phyloP scores from a whole-genome alignment of 495 filamentous ascomycete species.

The Neurospora sp. region DNA sequence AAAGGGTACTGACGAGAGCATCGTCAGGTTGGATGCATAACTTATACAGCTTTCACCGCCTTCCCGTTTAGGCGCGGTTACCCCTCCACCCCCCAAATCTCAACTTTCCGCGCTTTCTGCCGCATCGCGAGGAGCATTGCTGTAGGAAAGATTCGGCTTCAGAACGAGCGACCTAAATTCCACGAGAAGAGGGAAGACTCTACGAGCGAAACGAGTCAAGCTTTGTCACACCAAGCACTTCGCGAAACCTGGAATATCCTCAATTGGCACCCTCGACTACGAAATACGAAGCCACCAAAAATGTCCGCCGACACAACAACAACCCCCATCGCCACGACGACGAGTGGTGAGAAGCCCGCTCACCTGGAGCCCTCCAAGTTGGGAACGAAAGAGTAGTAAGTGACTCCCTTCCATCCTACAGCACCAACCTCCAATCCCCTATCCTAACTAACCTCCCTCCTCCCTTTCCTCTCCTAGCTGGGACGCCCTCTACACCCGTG shows the following conservation, averaged over 20 bases:
- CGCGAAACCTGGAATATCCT: not conserved
- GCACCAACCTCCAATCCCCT: not conserved
- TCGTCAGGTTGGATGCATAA: not conserved
- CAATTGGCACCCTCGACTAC: not conserved
- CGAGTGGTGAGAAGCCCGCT: constrained; percentile 15
- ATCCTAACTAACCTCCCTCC: not conserved
- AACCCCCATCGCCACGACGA: not conserved
- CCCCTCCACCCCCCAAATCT: not conserved
- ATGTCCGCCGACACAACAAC: not conserved
- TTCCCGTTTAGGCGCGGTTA: not conserved
- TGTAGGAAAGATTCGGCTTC: not conserved
- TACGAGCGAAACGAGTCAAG: not conserved
- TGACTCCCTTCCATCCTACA: constrained; percentile 1
- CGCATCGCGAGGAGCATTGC: not conserved
- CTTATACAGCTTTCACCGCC: not conserved
- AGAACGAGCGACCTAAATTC: not conserved
- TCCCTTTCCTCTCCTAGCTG: constrained; percentile 37
- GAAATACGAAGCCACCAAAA: not conserved
- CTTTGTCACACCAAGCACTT: not conserved
- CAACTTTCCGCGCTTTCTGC: not conserved
- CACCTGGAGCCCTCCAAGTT: constrained; percentile 55
- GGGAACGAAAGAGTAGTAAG: constrained; percentile 62
- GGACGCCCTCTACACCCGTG: constrained; percentile 54
- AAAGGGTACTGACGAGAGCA: not conserved
- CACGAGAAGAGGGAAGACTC: not conserved